Conservation (phyloP, 441 rosid genomes). For the Populus hybrid region DNA sequence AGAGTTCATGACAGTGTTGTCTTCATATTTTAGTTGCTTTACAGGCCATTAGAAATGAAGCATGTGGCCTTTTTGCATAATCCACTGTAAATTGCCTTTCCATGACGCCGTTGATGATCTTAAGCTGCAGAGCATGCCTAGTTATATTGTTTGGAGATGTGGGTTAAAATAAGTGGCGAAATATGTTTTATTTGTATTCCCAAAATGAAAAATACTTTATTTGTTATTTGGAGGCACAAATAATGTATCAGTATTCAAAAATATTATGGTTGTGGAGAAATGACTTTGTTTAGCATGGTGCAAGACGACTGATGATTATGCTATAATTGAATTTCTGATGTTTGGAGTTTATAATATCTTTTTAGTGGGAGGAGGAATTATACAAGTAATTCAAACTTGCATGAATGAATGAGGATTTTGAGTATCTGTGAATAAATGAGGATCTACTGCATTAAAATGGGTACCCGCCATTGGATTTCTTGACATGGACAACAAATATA, state of each 20-base stretch:
- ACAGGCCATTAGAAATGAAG: slow-evolving; percentile 4
- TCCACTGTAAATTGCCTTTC: slow-evolving; percentile 35
- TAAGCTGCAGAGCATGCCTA: slow-evolving; percentile 20
- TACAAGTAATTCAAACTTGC: neutral
- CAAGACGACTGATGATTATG: neutral
- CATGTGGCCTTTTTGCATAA: slow-evolving; percentile 2
- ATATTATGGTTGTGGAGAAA: neutral
- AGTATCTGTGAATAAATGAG: too few relatives aligned
- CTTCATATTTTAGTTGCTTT: slow-evolving; percentile 62
- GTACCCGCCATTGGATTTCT: too few relatives aligned
- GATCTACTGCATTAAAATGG: too few relatives aligned
- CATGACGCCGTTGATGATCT: slow-evolving; percentile 19
- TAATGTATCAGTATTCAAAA: neutral
- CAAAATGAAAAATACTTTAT: neutral
- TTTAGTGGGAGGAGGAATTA: neutral
- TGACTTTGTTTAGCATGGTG: neutral
- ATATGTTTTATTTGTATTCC: neutral
- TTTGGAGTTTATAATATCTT: neutral
- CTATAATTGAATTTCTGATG: neutral
- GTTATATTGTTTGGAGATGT: slow-evolving; percentile 6
- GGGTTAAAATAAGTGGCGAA: slow-evolving; percentile 1
- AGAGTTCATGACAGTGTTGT: slow-evolving; percentile 97
- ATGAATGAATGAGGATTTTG: neutral
- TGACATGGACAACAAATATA: too few relatives aligned
- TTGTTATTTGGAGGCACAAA: neutral